A percentile compares a stretch with the other conserved stretches of the same genome.
Conservation (phyloP, 345 rosid genomes). For the Acer saccharum region DNA sequence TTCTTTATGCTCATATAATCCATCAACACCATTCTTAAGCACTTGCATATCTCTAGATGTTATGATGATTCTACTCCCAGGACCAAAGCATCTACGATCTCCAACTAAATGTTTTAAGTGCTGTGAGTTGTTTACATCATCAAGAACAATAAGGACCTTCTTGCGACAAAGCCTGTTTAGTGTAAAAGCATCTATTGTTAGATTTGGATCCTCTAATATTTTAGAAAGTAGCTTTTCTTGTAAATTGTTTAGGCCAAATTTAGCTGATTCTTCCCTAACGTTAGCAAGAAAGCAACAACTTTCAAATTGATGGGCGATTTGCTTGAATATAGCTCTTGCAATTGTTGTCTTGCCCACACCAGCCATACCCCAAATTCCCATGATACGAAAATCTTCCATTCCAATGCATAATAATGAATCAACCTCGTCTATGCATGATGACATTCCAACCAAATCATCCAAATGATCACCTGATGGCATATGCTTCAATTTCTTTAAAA, state of each 20-base stretch:
- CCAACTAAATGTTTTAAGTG: not conserved
- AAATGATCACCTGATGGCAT: too few relatives aligned
- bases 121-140: conserved; percentile 2
- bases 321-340: too few relatives aligned
- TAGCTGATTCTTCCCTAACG: too few relatives aligned
- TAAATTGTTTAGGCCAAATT: too few relatives aligned
- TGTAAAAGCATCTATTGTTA: not conserved
- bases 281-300: too few relatives aligned
- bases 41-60: conserved; percentile 15
- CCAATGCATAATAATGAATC: not conserved
- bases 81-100: not conserved
- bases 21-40: not conserved
- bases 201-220: too few relatives aligned
- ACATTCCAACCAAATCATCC: conserved; percentile 14
- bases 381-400: too few relatives aligned
- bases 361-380: too few relatives aligned
- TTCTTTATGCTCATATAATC: not conserved
- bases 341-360: too few relatives aligned
- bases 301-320: too few relatives aligned
- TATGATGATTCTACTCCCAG: conserved; percentile 15
- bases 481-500: not conserved
- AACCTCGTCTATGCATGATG: not conserved
- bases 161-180: not conserved
- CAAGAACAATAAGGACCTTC: conserved; percentile 19
- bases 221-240: too few relatives aligned